phyloP scores from a whole-genome alignment of 768 basidiomycete species.

The Russula abietina region DNA sequence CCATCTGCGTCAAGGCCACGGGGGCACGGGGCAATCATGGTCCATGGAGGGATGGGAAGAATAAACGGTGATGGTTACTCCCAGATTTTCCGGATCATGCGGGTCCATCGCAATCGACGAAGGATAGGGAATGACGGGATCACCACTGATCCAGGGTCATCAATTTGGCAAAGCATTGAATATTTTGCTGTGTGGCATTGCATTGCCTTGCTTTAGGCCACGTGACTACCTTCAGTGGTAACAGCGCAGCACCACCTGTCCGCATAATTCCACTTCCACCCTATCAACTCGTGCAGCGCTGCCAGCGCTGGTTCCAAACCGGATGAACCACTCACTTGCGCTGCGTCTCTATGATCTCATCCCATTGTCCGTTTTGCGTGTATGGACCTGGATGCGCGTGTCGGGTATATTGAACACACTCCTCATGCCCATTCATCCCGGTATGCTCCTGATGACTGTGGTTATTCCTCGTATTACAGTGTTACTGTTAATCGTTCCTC shows the following conservation, averaged over 20 bases:
- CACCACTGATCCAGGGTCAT: neutral
- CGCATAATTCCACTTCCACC: slow-evolving; percentile 33
- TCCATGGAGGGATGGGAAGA: too few relatives aligned
- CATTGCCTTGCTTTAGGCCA: neutral
- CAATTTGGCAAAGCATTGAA: too few relatives aligned
- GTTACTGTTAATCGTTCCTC: slow-evolving; percentile 10
- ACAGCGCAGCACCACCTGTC: slow-evolving; percentile 26
- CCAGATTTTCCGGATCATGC: slow-evolving; percentile 15
- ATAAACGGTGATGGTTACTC: slow-evolving; percentile 54
- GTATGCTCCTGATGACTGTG: slow-evolving; percentile 43
- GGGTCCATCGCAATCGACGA: slow-evolving; percentile 21
- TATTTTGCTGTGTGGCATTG: too few relatives aligned
- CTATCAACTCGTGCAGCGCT: slow-evolving; percentile 45
- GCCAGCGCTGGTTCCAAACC: slow-evolving; percentile 47
- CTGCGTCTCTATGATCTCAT: slow-evolving; percentile 51
- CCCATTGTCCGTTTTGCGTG: slow-evolving; percentile 42
- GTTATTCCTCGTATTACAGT: slow-evolving; percentile 46
- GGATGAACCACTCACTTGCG: slow-evolving; percentile 62
- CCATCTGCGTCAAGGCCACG: slow-evolving; percentile 48
- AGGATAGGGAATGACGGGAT: neutral
- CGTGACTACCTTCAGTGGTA: neutral
- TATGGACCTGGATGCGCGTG: slow-evolving; percentile 36
- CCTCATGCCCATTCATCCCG: slow-evolving; percentile 35
- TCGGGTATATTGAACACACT: slow-evolving; percentile 36
- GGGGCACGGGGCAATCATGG: slow-evolving; percentile 54